phyloP scores from a whole-genome alignment of 768 basidiomycete species.

The Trametes cingulata region DNA sequence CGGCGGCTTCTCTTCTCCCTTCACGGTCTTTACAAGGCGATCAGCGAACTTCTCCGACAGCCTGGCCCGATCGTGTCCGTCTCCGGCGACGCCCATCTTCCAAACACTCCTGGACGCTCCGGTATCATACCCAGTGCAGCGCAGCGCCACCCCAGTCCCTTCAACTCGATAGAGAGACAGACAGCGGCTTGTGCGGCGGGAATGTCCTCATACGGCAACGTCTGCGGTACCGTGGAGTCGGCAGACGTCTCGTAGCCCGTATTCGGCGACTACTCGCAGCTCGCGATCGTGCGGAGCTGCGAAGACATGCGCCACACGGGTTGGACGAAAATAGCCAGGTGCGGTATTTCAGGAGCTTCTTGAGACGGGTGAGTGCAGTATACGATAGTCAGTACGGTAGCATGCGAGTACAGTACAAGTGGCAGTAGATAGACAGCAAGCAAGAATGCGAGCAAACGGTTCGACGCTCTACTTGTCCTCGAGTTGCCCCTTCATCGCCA shows the following conservation, averaged over 20 bases:
- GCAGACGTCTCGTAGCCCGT: no score
- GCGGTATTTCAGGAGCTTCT: neutral
- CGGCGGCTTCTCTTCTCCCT: slow-evolving; percentile 4
- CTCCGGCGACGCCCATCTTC: no score
- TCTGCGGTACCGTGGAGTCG: no score
- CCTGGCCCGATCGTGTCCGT: neutral
- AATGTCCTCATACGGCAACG: no score
- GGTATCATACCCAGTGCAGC: no score
- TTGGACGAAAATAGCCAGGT: neutral
- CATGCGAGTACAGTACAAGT: slow-evolving; percentile 1
- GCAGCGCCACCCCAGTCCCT: no score
- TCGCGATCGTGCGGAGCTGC: neutral
- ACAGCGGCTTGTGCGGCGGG: no score
- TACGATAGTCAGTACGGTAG: neutral
- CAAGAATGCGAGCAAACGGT: neutral
- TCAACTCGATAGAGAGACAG: no score
- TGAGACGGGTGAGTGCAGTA: neutral
- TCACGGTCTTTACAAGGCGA: neutral
- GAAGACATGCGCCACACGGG: neutral
- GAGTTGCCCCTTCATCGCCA: slow-evolving; percentile 14
- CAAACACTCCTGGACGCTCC: no score
- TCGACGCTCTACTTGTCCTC: slow-evolving; percentile 3
- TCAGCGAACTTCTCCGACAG: neutral
- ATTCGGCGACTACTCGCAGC: no score
- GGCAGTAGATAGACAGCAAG: neutral